These are phyloP conservation scores for Pseudonectria foliicola DNA, from an alignment of 2,329 filamentous ascomycete genomes.

Conservation along the genomic window DNA sequence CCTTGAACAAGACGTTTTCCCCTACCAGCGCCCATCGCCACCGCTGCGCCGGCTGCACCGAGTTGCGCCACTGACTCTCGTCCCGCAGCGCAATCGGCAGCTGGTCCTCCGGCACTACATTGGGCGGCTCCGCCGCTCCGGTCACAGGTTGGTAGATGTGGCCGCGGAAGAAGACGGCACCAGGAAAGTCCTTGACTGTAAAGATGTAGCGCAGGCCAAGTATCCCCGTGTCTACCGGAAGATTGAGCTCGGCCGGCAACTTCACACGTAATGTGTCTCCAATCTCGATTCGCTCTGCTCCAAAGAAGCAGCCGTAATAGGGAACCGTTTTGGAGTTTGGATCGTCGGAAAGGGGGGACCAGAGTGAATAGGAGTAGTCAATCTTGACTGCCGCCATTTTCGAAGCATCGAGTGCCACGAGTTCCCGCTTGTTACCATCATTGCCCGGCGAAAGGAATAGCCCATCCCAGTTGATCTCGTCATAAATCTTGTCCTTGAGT, in stretches of 20 bases:
- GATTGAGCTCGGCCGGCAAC: slow-evolving; percentile 29
- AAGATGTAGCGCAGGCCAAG: slow-evolving; percentile 36
- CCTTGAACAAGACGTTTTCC: slow-evolving; percentile 41
- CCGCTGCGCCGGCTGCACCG: slow-evolving; percentile 24
- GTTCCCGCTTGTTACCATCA: slow-evolving; percentile 32
- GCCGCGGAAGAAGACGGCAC: slow-evolving; percentile 33
- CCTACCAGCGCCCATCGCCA: slow-evolving; percentile 35
- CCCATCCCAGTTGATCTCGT: slow-evolving; percentile 36
- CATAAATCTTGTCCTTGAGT: slow-evolving; percentile 33
- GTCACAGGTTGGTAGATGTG: slow-evolving; percentile 32
- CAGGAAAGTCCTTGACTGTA: slow-evolving; percentile 28
- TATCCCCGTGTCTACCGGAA: slow-evolving; percentile 24
- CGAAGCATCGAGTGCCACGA: slow-evolving; percentile 41
- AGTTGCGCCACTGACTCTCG: slow-evolving; percentile 33
- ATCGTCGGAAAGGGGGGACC: slow-evolving; percentile 30
- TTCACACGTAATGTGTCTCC: slow-evolving; percentile 43
- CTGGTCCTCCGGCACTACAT: slow-evolving; percentile 28
- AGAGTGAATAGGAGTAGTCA: slow-evolving; percentile 43
- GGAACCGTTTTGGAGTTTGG: slow-evolving; percentile 25
- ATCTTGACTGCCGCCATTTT: slow-evolving; percentile 44
- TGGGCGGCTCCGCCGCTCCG: slow-evolving; percentile 17
- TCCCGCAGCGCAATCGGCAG: slow-evolving; percentile 35
- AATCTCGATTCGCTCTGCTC: slow-evolving; percentile 41
- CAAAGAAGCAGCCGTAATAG: slow-evolving; percentile 44
- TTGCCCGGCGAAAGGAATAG: slow-evolving; percentile 26